Percentiles rank a stretch among this genome's conserved stretches.
phyloP scores from a whole-genome alignment of 805 yeast species.

The Saturnispora silvae region DNA sequence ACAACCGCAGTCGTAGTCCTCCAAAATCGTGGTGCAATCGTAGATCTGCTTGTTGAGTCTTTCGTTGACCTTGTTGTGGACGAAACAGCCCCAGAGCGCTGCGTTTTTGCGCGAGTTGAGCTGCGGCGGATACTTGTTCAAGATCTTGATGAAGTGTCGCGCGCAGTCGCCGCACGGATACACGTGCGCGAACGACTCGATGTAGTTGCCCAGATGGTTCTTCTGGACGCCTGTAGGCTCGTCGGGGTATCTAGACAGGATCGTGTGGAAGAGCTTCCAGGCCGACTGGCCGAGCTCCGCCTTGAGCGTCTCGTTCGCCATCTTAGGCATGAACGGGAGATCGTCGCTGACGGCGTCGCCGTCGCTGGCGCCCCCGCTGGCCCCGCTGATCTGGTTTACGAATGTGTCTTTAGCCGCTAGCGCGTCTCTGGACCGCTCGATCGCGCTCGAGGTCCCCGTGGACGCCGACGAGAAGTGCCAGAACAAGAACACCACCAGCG shows the following conservation, averaged over 20 bases:
- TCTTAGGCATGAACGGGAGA: slow-evolving; percentile 72
- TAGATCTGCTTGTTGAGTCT: slow-evolving; percentile 57
- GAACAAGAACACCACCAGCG: too few relatives aligned
- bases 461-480: too few relatives aligned
- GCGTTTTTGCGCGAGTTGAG: slow-evolving; percentile 65
- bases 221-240: slow-evolving; percentile 57
- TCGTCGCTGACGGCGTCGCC: too few relatives aligned
- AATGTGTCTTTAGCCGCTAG: too few relatives aligned
- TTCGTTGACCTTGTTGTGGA: slow-evolving; percentile 80
- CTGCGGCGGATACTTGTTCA: slow-evolving; percentile 77
- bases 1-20: slow-evolving; percentile 95
- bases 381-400: too few relatives aligned
- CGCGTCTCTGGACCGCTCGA: too few relatives aligned
- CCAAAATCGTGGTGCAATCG: slow-evolving; percentile 78
- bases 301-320: slow-evolving; percentile 60
- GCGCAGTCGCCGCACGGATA: slow-evolving; percentile 99
- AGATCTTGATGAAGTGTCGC: slow-evolving; percentile 65
- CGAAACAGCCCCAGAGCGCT: slow-evolving; percentile 91
- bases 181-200: slow-evolving; percentile 74
- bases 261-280: slow-evolving; percentile 88
- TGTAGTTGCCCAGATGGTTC: slow-evolving; percentile 49
- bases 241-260: slow-evolving; percentile 86
- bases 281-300: slow-evolving; percentile 86
- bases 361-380: too few relatives aligned
- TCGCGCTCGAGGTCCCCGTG: too few relatives aligned